phyloP scores from a whole-genome alignment of 352 stramenopile genomes.

The Pythium guiyangense region DNA sequence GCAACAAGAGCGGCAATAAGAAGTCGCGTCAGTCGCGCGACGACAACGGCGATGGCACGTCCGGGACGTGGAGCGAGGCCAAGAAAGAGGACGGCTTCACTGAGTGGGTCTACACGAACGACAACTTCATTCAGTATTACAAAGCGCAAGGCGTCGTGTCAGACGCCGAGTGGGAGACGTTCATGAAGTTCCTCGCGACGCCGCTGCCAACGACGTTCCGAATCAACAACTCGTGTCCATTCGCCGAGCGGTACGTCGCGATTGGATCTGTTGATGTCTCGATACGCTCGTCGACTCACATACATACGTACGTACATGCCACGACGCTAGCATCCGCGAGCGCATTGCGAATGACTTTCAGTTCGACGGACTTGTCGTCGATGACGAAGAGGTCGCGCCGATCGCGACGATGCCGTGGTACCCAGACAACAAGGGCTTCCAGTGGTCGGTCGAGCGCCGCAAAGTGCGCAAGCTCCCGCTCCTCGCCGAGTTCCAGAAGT shows the following conservation, averaged over 20 bases:
- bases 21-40: slow-evolving; percentile 14
- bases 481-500: slow-evolving; percentile 93
- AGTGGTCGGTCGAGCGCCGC: slow-evolving; percentile 85
- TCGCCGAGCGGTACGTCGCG: slow-evolving; percentile 60
- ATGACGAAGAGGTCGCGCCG: slow-evolving; percentile 73
- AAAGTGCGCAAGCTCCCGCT: slow-evolving; percentile 91
- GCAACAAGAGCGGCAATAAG: slow-evolving; percentile 34
- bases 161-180: slow-evolving; percentile 84
- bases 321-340: slow-evolving; percentile 63
- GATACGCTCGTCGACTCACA: not conserved
- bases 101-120: slow-evolving; percentile 87
- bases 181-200: slow-evolving; percentile 87
- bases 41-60: slow-evolving; percentile 6
- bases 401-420: slow-evolving; percentile 90
- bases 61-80: slow-evolving; percentile 37
- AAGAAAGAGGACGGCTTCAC: slow-evolving; percentile 71
- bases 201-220: slow-evolving; percentile 91
- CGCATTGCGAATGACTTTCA: slow-evolving; percentile 83
- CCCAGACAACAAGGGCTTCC: slow-evolving; percentile 83
- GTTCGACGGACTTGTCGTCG: slow-evolving; percentile 78
- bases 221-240: slow-evolving; percentile 89
- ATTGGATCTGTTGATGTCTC: no score
- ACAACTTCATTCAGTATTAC: slow-evolving; percentile 85
- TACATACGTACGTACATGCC: not conserved
- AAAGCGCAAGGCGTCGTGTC: slow-evolving; percentile 80